Evolutionary conservation across 768 basidiomycete species (phyloP), one percentile per base, ranked within the genome.

Genomic region (Russula griseocarnosa): DNA sequence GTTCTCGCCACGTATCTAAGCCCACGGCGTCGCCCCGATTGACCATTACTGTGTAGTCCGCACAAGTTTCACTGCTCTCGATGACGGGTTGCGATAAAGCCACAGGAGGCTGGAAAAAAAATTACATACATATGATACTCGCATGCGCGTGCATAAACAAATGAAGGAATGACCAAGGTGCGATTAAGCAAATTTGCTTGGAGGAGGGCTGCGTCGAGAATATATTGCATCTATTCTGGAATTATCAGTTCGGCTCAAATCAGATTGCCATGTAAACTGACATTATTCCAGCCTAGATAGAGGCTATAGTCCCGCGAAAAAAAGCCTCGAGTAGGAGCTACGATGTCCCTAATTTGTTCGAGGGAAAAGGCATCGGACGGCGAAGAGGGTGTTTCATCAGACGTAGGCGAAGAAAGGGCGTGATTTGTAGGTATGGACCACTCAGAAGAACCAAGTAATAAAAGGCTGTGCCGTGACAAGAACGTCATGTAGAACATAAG

Each of bases 261-360:
- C 9, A 11, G 9, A 40, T n/a, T 34, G 18, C 49, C 18, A 26
- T 50, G 22, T 28, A 18, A 11, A 68, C 79, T 62, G 40, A 80
- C 79, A 55, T 81, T 81, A 68, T 81, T 81, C 79, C 79, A 81
- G 26, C 81, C 81, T 1, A 81, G 67, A 5, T 72, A 72, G 62
- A 80, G 69, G 55, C 75, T 79, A 63, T 70, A 81, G 60, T 81
- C 80, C 28, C 81, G 74, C 22, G 74, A 75, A 66, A 76, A 80
- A 58, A 73, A 81, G 3, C 80, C 80, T 52, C 75, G 71, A 6
- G 80, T 79, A 24, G 70, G 66, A 22, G 70, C 55, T 2, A 79
- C 74, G 30, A 79, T 70, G 36, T 69, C 71, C 52, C 66, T 70
- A 20, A 81, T 61, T 34, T 72, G 69, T 38, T 78, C 71, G 36